Evolutionary conservation across 306 rosid species (phyloP), one percentile per base, ranked within the genome.

Genomic region (Cucurbita maxima): DNA sequence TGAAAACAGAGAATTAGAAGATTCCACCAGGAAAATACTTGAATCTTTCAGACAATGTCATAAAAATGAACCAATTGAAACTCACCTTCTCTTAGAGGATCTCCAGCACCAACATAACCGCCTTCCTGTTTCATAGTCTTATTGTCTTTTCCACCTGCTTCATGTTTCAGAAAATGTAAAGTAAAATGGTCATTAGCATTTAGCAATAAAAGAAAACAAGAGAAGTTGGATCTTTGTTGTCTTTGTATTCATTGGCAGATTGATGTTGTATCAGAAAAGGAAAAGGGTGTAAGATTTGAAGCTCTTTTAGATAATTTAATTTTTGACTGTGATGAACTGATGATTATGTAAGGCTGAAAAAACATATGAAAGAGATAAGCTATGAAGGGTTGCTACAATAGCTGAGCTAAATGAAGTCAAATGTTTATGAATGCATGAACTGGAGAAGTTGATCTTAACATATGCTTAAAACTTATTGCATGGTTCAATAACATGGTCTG

Each of bases 1-100:
- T 69, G 89, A 86, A 10, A 72, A 60, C 70, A 78, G 22, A 60
- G 86, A 83, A 69, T 52, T 81, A 38, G 87, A 86, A 52, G 76
- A 79, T 71, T 81, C 89, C 4, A 83, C 81, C 12, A 81, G 81
- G 78, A 50, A 77, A 56, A 73, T 73, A 70, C 1, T 79, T 30
- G 78, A 84, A 25, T 78, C 84, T 61, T 67, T 44, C 25, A 71
- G 84, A 54, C 78, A 45, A 10, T 61, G 66, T 51, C 30, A 45
- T 75, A 72, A 18, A 13, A 48, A 13, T 10, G 61, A 41, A 67
- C 41, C 19, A 13, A 45, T 11, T 47, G 40, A 67, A 67, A 67
- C 73, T 45, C 56, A 19, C 1, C 41, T 45, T 13, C 41, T 67
- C 12, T 8, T 67, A 47, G 37, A 67, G n/a, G 56, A 38, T 50